Percentiles rank a stretch among this genome's conserved stretches.
phyloP scores from a whole-genome alignment of 2,329 filamentous ascomycete genomes.

The Penicillium polonicum region DNA sequence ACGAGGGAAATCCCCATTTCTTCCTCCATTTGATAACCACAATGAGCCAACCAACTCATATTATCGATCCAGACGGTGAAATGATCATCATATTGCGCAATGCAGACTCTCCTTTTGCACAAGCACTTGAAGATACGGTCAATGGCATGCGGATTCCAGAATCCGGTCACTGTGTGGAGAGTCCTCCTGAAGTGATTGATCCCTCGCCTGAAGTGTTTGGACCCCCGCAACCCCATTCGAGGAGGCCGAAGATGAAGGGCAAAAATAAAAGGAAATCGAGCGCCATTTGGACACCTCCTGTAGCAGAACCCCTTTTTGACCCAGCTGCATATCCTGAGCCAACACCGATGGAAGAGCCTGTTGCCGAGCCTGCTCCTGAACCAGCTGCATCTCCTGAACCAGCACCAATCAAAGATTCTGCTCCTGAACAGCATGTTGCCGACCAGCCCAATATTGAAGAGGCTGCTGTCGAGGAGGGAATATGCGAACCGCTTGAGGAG shows the following conservation, averaged over 20 bases:
- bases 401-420: too few relatives aligned
- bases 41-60: conserved; percentile 9
- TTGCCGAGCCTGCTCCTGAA: too few relatives aligned
- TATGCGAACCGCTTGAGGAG: background rate
- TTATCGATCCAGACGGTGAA: conserved; percentile 13
- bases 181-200: background rate
- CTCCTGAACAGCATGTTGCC: too few relatives aligned
- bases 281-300: background rate
- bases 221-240: background rate
- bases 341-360: background rate
- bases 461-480: background rate
- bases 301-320: background rate
- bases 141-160: background rate
- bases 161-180: background rate
- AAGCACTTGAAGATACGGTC: too few relatives aligned
- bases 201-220: background rate
- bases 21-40: background rate
- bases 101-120: background rate
- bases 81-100: conserved; percentile 10
- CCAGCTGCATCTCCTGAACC: too few relatives aligned
- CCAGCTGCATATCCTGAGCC: too few relatives aligned
- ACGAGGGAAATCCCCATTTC: background rate
- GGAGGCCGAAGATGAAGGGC: rapidly evolving
- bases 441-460: background rate
- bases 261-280: background rate